Conservation (phyloP, 2,329 filamentous ascomycete species). For the Zymoseptoria tritici region DNA sequence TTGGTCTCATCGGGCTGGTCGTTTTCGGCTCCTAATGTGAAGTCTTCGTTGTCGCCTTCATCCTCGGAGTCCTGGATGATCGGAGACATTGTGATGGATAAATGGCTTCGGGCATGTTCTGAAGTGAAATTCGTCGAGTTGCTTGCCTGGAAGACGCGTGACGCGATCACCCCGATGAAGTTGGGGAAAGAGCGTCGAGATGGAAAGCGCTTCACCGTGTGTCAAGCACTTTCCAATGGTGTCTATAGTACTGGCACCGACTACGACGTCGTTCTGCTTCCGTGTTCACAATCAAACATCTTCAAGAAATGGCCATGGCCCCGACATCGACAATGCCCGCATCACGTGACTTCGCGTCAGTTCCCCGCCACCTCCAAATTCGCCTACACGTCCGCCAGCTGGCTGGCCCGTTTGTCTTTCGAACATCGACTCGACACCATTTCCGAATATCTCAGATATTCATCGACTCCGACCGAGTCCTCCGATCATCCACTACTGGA, state of each 20-base stretch:
- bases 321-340: not conserved
- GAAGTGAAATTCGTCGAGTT: not conserved
- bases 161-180: too few species aligned
- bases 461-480: conserved; percentile 1
- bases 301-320: not conserved
- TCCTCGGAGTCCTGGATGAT: conserved; percentile 5
- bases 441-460: conserved; percentile 8
- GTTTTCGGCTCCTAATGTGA: not conserved
- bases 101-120: not conserved
- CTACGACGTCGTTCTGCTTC: not conserved
- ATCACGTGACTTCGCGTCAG: conserved; percentile 2
- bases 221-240: not conserved
- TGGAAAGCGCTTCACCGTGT: not conserved
- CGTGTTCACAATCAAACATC: not conserved
- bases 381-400: not conserved
- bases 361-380: conserved; percentile 1
- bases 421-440: conserved; percentile 1
- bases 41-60: conserved; percentile 5
- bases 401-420: not conserved
- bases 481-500: conserved; percentile 5
- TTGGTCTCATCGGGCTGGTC: not conserved
- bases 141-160: not conserved
- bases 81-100: conserved; percentile 4
- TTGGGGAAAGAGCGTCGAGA: not conserved
- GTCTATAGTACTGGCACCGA: not conserved